phyloP scores from a whole-genome alignment of 192 early-diverging fungal genomes.

The Coemansia furcata region DNA sequence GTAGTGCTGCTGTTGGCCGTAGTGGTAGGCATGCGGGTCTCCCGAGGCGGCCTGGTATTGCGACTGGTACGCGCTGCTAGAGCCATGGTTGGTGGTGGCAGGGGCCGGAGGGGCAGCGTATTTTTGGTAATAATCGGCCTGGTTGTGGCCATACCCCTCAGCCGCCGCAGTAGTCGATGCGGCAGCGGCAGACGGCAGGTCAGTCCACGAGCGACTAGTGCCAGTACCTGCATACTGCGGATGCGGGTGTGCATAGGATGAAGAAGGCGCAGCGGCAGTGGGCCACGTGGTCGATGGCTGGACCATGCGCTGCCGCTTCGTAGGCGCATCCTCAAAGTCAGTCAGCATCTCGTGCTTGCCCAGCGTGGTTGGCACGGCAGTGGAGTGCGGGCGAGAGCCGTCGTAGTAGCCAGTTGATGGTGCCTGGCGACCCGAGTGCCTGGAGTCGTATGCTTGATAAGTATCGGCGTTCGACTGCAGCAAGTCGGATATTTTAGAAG shows the following conservation, averaged over 20 bases:
- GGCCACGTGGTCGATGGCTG: constrained; percentile 30
- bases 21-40: neutral
- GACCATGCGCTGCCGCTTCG: constrained; percentile 41
- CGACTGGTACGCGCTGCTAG: constrained; percentile 3
- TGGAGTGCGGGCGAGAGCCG: neutral
- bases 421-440: neutral
- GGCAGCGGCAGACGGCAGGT: neutral
- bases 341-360: constrained; percentile 10
- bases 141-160: constrained; percentile 2
- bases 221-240: neutral
- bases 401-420: constrained; percentile 15
- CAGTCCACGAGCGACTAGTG: neutral
- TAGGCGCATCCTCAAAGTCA: constrained; percentile 20
- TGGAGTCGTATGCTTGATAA: constrained; percentile 8
- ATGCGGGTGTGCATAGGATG: constrained; percentile 10
- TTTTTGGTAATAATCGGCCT: constrained; percentile 16
- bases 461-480: constrained; percentile 3
- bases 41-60: neutral
- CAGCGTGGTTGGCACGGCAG: neutral
- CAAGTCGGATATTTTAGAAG: constrained; percentile 12
- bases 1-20: neutral
- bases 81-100: neutral
- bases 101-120: neutral
- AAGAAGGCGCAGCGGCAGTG: neutral
- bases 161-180: neutral